A percentile compares a stretch with the other conserved stretches of the same genome.
Conservation (phyloP, 1,284 basidiomycete genomes). For the Melampsora abietis-canadensis region DNA sequence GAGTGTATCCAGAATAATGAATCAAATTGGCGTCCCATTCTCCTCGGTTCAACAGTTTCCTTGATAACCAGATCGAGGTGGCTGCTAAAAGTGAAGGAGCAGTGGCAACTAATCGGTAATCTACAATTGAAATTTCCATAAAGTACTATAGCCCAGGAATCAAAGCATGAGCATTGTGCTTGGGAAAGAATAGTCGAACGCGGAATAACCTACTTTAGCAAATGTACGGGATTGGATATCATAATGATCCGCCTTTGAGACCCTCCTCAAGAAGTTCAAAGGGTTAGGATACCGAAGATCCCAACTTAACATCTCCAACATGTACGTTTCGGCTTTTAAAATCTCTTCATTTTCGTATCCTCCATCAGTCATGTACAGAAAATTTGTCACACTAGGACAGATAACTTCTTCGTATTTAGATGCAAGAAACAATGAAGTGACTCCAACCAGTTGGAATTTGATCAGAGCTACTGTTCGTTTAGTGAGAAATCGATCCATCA, state of each 20-base stretch:
- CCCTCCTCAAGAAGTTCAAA: conserved; percentile 82
- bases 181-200: not conserved
- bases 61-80: conserved; percentile 84
- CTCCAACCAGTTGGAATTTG: conserved; percentile 91
- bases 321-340: conserved; percentile 86
- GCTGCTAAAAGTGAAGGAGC: conserved; percentile 84
- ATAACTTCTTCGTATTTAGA: conserved; percentile 96
- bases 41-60: conserved; percentile 74
- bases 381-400: conserved; percentile 81
- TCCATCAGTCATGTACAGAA: conserved; percentile 81
- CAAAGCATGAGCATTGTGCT: not conserved
- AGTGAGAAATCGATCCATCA: conserved; percentile 94
- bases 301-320: conserved; percentile 86
- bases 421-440: conserved; percentile 88
- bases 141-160: conserved; percentile 59
- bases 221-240: conserved; percentile 85
- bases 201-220: conserved; percentile 61
- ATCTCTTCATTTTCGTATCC: conserved; percentile 84
- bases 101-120: conserved; percentile 75
- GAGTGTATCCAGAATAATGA: conserved; percentile 86
- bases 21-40: conserved; percentile 85
- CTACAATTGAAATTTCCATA: conserved; percentile 82
- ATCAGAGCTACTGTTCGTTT: conserved; percentile 81
- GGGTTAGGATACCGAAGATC: conserved; percentile 89
- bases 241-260: conserved; percentile 94